Conservation (phyloP, 2,329 filamentous ascomycete genomes). For the Zymoseptoria ardabiliae region DNA sequence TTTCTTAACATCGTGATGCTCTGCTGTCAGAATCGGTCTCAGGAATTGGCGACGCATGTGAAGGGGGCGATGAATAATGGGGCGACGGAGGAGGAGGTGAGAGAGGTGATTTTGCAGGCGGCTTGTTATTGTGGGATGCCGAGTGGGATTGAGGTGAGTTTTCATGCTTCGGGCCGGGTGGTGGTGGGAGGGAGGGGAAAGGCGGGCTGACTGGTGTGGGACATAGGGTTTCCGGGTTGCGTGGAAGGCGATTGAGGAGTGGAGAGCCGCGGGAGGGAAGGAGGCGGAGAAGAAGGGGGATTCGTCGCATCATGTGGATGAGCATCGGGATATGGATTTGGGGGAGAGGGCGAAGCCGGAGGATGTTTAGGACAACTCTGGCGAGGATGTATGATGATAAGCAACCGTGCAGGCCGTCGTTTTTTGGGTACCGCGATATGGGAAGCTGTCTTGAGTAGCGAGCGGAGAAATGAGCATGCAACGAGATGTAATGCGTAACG, state of each 20-base stretch:
- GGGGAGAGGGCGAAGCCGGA: conserved; percentile 10
- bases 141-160: conserved; percentile 41
- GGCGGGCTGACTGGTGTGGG: conserved; percentile 33
- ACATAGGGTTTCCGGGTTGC: conserved; percentile 48
- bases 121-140: conserved; percentile 49
- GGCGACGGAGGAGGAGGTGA: conserved; percentile 53
- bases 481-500: no score
- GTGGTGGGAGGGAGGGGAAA: background rate
- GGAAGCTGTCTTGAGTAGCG: no score
- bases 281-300: conserved; percentile 7
- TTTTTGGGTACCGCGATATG: no score
- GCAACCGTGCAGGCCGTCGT: no score
- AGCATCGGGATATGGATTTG: conserved; percentile 16
- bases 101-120: conserved; percentile 50
- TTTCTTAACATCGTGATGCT: conserved; percentile 60
- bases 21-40: conserved; percentile 52
- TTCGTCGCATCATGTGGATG: conserved; percentile 3
- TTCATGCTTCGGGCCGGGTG: background rate
- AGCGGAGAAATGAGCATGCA: no score
- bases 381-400: background rate
- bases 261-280: conserved; percentile 35
- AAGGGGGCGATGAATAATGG: conserved; percentile 58
- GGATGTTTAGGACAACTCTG: conserved; percentile 6
- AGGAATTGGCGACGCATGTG: conserved; percentile 56
- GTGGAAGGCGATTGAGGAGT: conserved; percentile 46